Evolutionary conservation across 2,329 filamentous ascomycete genomes (phyloP).

Genomic region (Xylogone sp.): DNA sequence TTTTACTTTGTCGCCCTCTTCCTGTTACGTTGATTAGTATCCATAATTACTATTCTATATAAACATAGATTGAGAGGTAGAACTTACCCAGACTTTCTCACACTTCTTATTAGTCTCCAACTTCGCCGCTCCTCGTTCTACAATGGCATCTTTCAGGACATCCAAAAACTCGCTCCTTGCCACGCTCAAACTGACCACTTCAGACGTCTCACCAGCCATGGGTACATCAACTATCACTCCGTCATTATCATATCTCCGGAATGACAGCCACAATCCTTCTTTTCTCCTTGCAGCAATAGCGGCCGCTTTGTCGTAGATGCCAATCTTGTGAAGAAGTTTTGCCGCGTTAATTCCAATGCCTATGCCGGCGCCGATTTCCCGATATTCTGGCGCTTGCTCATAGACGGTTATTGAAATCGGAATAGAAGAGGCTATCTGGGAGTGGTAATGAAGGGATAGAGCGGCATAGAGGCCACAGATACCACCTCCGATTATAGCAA

Average conservation of each 20-base stretch:
- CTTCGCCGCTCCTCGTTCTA: slow-evolving; percentile 27
- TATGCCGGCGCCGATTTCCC: slow-evolving; percentile 35
- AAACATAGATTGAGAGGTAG: not conserved
- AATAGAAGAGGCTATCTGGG: not conserved
- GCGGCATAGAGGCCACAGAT: slow-evolving; percentile 35
- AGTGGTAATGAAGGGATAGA: slow-evolving; percentile 24
- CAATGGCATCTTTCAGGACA: slow-evolving; percentile 26
- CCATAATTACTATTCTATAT: not conserved
- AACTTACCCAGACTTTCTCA: slow-evolving; percentile 10
- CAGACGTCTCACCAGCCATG: slow-evolving; percentile 23
- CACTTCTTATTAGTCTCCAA: slow-evolving; percentile 14
- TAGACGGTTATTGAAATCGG: slow-evolving; percentile 30
- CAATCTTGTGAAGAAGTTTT: slow-evolving; percentile 29
- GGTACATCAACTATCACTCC: slow-evolving; percentile 28
- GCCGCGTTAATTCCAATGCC: slow-evolving; percentile 33
- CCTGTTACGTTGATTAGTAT: slow-evolving; percentile 19
- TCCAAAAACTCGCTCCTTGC: slow-evolving; percentile 34
- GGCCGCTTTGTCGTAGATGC: slow-evolving; percentile 26
- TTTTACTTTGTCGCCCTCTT: slow-evolving; percentile 19
- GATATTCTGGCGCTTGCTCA: slow-evolving; percentile 30
- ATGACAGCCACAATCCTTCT: slow-evolving; percentile 29
- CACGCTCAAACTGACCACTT: slow-evolving; percentile 22
- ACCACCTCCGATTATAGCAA: slow-evolving; percentile 33
- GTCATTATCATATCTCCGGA: slow-evolving; percentile 32
- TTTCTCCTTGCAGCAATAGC: slow-evolving; percentile 24